These are phyloP conservation scores for Teunomyces kruisii DNA, from an alignment of 805 yeast species.

Conservation along the genomic window DNA sequence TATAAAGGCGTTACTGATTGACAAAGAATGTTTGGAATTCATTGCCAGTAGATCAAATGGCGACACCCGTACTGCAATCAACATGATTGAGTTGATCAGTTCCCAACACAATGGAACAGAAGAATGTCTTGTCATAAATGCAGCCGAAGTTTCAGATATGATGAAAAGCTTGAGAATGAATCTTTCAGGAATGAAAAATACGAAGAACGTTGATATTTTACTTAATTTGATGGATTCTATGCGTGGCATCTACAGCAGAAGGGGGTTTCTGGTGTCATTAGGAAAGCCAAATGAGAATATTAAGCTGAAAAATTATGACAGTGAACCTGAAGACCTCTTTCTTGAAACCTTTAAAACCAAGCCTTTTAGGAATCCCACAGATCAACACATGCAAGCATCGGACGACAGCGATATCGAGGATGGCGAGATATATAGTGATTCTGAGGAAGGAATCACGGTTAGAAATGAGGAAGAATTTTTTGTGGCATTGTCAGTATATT, in stretches of 20 bases:
- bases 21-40: conserved; percentile 9
- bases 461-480: conserved; percentile 9
- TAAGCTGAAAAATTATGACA: background rate
- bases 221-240: conserved; percentile 6
- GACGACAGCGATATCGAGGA: conserved; percentile 27
- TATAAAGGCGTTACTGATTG: background rate
- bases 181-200: conserved; percentile 16
- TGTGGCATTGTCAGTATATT: conserved; percentile 14
- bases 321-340: conserved; percentile 10
- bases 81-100: conserved; percentile 31
- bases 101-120: conserved; percentile 7
- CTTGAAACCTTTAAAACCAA: conserved; percentile 15
- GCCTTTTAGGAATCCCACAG: conserved; percentile 6
- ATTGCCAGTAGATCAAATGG: conserved; percentile 23
- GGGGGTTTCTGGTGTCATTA: conserved; percentile 9
- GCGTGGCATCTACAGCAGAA: background rate
- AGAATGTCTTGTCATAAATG: background rate
- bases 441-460: conserved; percentile 4
- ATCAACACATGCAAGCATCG: conserved; percentile 29
- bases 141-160: background rate
- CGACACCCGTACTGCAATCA: conserved; percentile 36
- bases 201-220: conserved; percentile 14
- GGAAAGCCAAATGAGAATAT: background rate
- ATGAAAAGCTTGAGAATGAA: background rate
- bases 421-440: conserved; percentile 5